These are phyloP conservation scores for Paecilomyces fulvus DNA, from an alignment of 2,329 filamentous ascomycete genomes.

Conservation along the genomic window DNA sequence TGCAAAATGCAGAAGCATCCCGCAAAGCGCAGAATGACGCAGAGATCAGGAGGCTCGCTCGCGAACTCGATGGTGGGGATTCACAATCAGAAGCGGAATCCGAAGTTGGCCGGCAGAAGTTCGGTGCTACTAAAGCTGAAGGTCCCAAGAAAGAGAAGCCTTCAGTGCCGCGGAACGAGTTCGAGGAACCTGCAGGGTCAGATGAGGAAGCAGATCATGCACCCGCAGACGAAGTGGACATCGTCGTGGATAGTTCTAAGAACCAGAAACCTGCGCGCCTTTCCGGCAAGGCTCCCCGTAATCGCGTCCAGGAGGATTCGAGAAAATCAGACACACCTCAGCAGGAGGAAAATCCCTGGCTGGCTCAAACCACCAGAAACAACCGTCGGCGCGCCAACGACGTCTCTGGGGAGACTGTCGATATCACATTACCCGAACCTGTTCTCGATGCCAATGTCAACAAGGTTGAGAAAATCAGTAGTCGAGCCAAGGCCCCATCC, in stretches of 20 bases:
- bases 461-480: constrained; percentile 4
- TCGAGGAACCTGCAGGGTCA: constrained; percentile 51
- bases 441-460: constrained; percentile 5
- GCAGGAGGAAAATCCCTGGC: constrained; percentile 26
- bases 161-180: constrained; percentile 42
- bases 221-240: constrained; percentile 23
- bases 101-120: constrained; percentile 56
- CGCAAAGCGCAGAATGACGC: constrained; percentile 75
- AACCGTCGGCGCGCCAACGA: constrained; percentile 20
- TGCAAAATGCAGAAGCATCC: constrained; percentile 77
- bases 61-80: constrained; percentile 58
- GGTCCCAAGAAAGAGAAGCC: constrained; percentile 20
- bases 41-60: constrained; percentile 59
- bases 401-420: constrained; percentile 22
- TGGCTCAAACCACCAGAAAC: constrained; percentile 25
- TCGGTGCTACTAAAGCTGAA: constrained; percentile 25
- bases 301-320: constrained; percentile 3
- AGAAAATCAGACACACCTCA: constrained; percentile 3
- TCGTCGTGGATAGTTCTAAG: constrained; percentile 20
- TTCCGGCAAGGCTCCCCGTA: constrained; percentile 12
- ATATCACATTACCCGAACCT: constrained; percentile 22
- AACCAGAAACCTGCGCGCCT: constrained; percentile 12
- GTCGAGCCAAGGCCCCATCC: constrained; percentile 8
- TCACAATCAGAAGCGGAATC: constrained; percentile 45
- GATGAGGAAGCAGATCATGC: constrained; percentile 32